phyloP scores from a whole-genome alignment of 1,284 basidiomycete genomes.

The Erythrobasidium hasegawianum region DNA sequence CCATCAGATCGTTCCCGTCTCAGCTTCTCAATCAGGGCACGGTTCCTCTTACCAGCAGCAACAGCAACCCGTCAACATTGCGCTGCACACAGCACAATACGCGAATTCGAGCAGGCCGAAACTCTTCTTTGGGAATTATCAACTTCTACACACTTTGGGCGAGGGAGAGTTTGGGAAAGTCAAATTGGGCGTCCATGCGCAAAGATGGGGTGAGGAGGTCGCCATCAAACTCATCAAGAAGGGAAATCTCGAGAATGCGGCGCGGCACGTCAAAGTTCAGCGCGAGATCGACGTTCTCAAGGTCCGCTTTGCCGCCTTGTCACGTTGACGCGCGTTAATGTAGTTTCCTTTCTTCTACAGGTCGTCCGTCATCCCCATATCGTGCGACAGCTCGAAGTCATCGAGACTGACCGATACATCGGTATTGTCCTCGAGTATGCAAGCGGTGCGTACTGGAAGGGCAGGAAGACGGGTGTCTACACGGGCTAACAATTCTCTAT shows the following conservation, averaged over 20 bases:
- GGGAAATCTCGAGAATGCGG: slow-evolving; percentile 68
- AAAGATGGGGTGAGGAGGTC: slow-evolving; percentile 85
- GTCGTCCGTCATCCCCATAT: slow-evolving; percentile 96
- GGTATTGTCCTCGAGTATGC: slow-evolving; percentile 99
- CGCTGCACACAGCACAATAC: slow-evolving; percentile 33
- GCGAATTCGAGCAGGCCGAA: slow-evolving; percentile 25
- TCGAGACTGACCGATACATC: slow-evolving; percentile 99
- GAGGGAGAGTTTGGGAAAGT: slow-evolving; percentile 99
- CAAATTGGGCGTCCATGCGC: slow-evolving; percentile 74
- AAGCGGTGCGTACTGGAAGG: slow-evolving; percentile 62
- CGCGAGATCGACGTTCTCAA: slow-evolving; percentile 95
- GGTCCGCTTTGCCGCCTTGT: slow-evolving; percentile 55
- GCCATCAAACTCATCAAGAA: slow-evolving; percentile 96
- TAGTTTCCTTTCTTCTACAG: slow-evolving; percentile 52
- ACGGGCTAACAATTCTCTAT: neutral
- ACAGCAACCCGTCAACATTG: slow-evolving; percentile 20
- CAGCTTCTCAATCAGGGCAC: neutral
- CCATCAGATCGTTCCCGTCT: slow-evolving; percentile 29
- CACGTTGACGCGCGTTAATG: neutral
- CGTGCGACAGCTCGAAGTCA: slow-evolving; percentile 95
- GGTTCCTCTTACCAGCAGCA: neutral
- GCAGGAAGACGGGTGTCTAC: no score
- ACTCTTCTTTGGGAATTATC: slow-evolving; percentile 85
- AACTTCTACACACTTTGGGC: slow-evolving; percentile 92
- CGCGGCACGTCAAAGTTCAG: slow-evolving; percentile 91